These are phyloP conservation scores for Colletotrichum kahawae DNA, from an alignment of 2,329 filamentous ascomycete genomes.

Conservation along the genomic window DNA sequence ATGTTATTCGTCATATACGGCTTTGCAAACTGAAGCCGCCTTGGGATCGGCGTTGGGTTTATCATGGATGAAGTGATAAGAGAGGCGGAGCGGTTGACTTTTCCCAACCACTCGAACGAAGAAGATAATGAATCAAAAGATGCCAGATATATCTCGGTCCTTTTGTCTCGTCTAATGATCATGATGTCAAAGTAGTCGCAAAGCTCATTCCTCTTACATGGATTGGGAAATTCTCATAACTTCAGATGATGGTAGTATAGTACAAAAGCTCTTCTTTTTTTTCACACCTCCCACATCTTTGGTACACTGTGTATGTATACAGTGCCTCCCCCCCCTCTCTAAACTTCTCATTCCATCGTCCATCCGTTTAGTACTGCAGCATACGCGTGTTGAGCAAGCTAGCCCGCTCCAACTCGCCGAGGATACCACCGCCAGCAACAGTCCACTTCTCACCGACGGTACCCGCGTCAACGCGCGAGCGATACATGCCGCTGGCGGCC, in stretches of 20 bases:
- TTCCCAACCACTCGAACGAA: not conserved
- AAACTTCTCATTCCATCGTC: not conserved
- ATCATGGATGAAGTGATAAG: not conserved
- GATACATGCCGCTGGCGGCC: slow-evolving; percentile 81
- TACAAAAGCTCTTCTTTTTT: slow-evolving; percentile 2
- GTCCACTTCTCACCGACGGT: slow-evolving; percentile 84
- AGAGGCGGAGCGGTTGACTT: not conserved
- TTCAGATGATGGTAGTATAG: slow-evolving; percentile 15
- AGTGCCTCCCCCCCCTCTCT: not conserved
- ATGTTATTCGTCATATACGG: not conserved
- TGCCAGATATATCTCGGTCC: not conserved
- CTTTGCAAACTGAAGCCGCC: not conserved
- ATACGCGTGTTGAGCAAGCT: slow-evolving; percentile 54
- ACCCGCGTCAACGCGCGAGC: slow-evolving; percentile 71
- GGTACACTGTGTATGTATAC: slow-evolving; percentile 15
- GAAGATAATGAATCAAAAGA: not conserved
- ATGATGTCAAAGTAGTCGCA: not conserved
- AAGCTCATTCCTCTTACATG: not conserved
- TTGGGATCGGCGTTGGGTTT: not conserved
- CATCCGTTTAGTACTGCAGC: slow-evolving; percentile 10
- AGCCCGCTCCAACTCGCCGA: slow-evolving; percentile 84
- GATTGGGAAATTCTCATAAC: not conserved
- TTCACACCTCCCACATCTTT: not conserved
- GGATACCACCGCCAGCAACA: slow-evolving; percentile 77
- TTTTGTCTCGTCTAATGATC: not conserved